Evolutionary conservation across 805 yeast species (phyloP), one percentile per base, ranked within the genome.

Genomic region (Saturnispora sanitii): DNA sequence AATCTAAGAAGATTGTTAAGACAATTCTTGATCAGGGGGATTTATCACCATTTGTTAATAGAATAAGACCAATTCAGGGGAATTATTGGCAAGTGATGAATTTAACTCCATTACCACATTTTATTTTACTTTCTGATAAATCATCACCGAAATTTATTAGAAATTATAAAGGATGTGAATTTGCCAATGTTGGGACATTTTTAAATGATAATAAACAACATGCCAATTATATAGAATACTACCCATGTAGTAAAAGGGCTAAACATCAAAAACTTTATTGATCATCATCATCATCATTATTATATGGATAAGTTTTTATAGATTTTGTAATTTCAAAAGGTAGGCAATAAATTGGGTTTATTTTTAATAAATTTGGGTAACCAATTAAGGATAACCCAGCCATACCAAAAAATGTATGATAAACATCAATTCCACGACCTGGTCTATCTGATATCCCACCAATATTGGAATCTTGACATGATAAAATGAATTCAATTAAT

Each of bases 361-460:
- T 74, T 4, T 67, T 65, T n/a, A 60, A 68, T 21, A 90, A 62
- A 35, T 67, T 62, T 15, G 74, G 76, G 42, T 62, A 73, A 2
- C 82, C 82, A 60, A 88, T 67, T 40, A 92, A 60, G 53, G 94
- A 79, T 43, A 92, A 65, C 0, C 96, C 99, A 0, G 96, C 81
- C 17, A 90, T 63, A 0, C 95, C 95, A 61, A 92, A 92, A 15
- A 80, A 67, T 0, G 98, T 92, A 56, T 92, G 99, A 56, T 77
- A 92, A 0, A 92, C 92, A 56, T 92, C 99, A 2, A 79, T 88
- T 57, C 82, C 86, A 55, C 94, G 87, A 34, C 79, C 95, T 8
- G 86, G 83, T 19, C 98, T 66, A 59, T 92, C 99, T 44, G 95
- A 79, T 30, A 92, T 80, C 0, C 99, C 99, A 25, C 99, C 99